Evolutionary conservation across 768 basidiomycete genomes (phyloP).

Genomic region (Boletus rubescentipes): DNA sequence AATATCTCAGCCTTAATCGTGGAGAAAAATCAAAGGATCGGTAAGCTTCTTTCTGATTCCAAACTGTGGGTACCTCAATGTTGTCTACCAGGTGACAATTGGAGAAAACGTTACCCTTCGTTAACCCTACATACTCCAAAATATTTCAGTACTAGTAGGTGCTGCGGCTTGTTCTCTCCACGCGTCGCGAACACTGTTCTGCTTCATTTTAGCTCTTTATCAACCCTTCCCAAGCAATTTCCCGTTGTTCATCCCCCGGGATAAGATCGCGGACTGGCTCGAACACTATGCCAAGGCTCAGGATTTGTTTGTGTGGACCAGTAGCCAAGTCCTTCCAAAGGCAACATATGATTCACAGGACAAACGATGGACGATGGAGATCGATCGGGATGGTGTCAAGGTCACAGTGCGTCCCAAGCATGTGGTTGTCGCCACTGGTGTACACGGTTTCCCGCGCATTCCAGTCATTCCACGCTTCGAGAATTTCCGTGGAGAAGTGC

Average conservation of each 20-base stretch:
- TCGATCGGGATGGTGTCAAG: neutral
- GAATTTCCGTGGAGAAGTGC: conserved; percentile 3
- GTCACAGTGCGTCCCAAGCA: conserved; percentile 1
- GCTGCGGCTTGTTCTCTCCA: neutral
- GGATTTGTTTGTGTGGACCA: conserved; percentile 7
- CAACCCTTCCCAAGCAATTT: conserved; percentile 6
- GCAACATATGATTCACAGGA: neutral
- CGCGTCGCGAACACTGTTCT: neutral
- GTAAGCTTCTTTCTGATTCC: neutral
- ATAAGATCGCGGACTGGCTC: conserved; percentile 6
- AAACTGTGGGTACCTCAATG: neutral
- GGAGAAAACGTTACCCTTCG: conserved; percentile 9
- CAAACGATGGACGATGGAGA: conserved; percentile 1
- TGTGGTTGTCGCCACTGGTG: conserved; percentile 3
- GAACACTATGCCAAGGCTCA: conserved; percentile 3
- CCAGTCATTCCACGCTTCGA: neutral
- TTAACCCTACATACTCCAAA: conserved; percentile 1
- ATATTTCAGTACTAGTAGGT: neutral
- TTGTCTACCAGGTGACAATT: neutral
- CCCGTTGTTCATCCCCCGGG: conserved; percentile 2
- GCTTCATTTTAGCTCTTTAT: neutral
- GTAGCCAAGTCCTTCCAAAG: conserved; percentile 3
- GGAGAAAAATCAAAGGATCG: conserved; percentile 5
- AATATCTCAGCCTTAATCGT: neutral
- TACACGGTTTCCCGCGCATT: neutral